Conservation (phyloP, 192 early-diverging fungal genomes). For the Coemansia pectinata region DNA sequence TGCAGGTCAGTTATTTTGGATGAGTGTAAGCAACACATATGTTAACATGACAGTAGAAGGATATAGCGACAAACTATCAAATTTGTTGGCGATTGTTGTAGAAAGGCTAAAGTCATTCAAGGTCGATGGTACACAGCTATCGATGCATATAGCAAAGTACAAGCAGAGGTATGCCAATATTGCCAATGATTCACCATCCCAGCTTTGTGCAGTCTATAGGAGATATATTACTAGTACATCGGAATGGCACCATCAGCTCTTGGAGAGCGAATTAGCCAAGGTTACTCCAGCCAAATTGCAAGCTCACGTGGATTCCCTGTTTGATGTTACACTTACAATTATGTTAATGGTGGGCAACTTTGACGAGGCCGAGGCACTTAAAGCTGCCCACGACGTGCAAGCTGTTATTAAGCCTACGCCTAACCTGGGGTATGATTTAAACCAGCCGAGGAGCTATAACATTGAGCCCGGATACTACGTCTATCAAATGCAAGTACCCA, state of each 20-base stretch:
- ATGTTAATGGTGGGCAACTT: not conserved
- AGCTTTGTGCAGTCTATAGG: not conserved
- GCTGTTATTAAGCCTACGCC: slow-evolving; percentile 9
- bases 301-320: slow-evolving; percentile 2
- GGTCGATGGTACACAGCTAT: not conserved
- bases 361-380: not conserved
- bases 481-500: not conserved
- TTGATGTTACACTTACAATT: slow-evolving; percentile 31
- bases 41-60: slow-evolving; percentile 6
- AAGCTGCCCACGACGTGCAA: slow-evolving; percentile 2
- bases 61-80: not conserved
- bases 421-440: slow-evolving; percentile 73
- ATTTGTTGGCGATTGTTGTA: not conserved
- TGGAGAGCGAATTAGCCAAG: not conserved
- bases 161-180: not conserved
- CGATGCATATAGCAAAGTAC: not conserved
- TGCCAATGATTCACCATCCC: not conserved
- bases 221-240: not conserved
- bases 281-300: slow-evolving; percentile 7
- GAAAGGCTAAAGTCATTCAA: not conserved
- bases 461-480: slow-evolving; percentile 67
- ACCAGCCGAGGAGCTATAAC: slow-evolving; percentile 82
- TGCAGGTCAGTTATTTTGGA: not conserved
- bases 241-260: not conserved
- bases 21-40: slow-evolving; percentile 60